Evolutionary conservation across 2,329 filamentous ascomycete genomes (phyloP), one percentile per base, ranked within the genome.

Genomic region (Fusarium keratoplasticum): DNA sequence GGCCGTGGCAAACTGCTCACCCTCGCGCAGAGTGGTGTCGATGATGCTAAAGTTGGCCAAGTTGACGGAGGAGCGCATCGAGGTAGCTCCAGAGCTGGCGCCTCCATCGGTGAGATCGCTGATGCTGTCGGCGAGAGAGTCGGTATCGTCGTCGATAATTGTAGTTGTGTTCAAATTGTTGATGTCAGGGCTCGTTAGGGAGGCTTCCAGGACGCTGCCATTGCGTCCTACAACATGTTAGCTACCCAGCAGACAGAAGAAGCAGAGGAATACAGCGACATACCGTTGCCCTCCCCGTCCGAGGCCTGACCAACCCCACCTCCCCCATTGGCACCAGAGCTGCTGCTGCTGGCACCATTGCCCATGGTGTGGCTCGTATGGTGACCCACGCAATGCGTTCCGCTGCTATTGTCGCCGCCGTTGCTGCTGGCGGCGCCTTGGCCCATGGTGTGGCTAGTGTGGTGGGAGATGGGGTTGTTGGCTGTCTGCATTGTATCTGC

Each of bases 1-100:
- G 78, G 91, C 91, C 82, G 92, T 94, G 83, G 92, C 92, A 78
- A 91, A 77, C 61, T 77, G 77, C 60, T 79, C 77, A 13, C 77
- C 77, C 67, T 79, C 77, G 13, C 77, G 66, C 18, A 79, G 65
- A 6, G 77, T 79, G 33, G 69, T 75, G 58, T 78, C 76, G 31
- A 78, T 77, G 69, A 78, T 76, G 44, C 61, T 69, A 44, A 77
- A 78, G 66, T 78, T 76, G 71, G 70, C 47, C 18, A 78, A 52
- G 54, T 36, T 76, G 14, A 59, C 52, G 8, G 65, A 65, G 20
- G 54, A 59, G 29, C 38, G 61, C 50, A 68, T 69, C 3, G 75
- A 72, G 10, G 72, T 73, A 6, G 61, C 70, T 57, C 36, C 70
- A 55, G 63, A 66, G 61, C 50, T 67, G n/a, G 10, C 20, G 1